Evolutionary conservation across 148 eudicot genomes (phyloP).

Genomic region (Vaccinium corymbosum): DNA sequence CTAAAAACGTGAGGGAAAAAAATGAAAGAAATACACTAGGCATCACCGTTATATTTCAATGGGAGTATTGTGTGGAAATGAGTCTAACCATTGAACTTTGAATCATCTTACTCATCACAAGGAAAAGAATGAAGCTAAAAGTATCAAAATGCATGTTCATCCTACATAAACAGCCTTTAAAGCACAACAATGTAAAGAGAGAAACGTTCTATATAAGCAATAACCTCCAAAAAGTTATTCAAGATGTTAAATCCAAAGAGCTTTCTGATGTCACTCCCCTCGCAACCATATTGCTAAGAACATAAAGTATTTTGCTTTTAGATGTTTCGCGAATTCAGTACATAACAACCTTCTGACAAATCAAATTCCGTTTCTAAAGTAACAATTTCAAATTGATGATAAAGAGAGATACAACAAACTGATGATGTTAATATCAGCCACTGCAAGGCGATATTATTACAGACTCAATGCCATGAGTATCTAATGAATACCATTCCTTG

Average conservation of each 20-base stretch:
- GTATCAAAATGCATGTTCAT: background rate
- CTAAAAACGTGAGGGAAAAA: background rate
- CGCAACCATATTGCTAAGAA: background rate
- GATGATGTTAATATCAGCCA: background rate
- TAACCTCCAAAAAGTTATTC: background rate
- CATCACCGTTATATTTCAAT: background rate
- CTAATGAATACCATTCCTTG: background rate
- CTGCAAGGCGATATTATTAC: background rate
- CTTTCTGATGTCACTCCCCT: background rate
- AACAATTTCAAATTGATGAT: background rate
- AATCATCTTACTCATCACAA: background rate
- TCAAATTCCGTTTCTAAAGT: background rate
- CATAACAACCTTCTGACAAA: background rate
- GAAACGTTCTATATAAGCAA: background rate
- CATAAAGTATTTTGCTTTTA: background rate
- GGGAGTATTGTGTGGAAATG: background rate
- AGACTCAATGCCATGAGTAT: background rate
- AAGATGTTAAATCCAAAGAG: background rate
- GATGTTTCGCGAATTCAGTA: background rate
- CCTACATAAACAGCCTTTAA: conserved; percentile 6
- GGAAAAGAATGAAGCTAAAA: background rate
- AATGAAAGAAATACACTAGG: background rate
- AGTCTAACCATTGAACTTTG: background rate
- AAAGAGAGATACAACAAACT: background rate
- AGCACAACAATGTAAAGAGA: background rate